Percentiles rank a stretch among this genome's conserved stretches.
Evolutionary conservation across 192 early-diverging fungal species (phyloP).

Genomic region (Rhizoclosmatium globosum): DNA sequence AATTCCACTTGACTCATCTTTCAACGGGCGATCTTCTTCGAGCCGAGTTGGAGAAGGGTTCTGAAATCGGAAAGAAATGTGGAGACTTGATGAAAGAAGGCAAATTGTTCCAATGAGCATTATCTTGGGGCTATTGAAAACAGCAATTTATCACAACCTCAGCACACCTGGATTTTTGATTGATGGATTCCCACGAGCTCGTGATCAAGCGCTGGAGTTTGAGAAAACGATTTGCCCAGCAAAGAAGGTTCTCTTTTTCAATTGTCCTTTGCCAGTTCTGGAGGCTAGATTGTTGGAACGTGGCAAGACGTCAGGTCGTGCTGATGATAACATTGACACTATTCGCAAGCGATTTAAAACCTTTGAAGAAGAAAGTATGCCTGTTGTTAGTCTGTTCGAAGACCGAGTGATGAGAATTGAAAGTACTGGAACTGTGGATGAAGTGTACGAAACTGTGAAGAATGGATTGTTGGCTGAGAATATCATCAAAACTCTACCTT

Average conservation of each 20-base stretch:
- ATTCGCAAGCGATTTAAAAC: conserved; percentile 62
- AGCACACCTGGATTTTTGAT: conserved; percentile 58
- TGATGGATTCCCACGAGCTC: conserved; percentile 71
- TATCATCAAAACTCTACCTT: conserved; percentile 30
- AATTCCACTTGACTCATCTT: conserved; percentile 55
- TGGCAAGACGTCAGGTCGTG: conserved; percentile 60
- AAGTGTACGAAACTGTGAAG: conserved; percentile 13
- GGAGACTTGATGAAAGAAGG: conserved; percentile 63
- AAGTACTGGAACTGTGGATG: conserved; percentile 31
- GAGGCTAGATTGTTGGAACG: conserved; percentile 60
- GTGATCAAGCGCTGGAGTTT: conserved; percentile 67
- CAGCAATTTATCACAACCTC: conserved; percentile 36
- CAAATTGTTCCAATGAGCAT: conserved; percentile 63
- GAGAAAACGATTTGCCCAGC: conserved; percentile 52
- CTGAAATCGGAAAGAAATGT: conserved; percentile 49
- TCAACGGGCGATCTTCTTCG: conserved; percentile 72
- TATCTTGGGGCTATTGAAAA: conserved; percentile 38
- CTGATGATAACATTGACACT: conserved; percentile 67
- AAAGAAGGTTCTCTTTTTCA: conserved; percentile 48
- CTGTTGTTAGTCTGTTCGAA: conserved; percentile 58
- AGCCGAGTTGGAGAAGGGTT: conserved; percentile 57
- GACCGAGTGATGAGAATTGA: conserved; percentile 36
- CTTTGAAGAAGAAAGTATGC: conserved; percentile 57
- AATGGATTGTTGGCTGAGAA: conserved; percentile 2
- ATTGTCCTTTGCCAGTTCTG: conserved; percentile 58